phyloP scores from a whole-genome alignment of 2,329 filamentous ascomycete genomes.

The Ophiostoma australiae region DNA sequence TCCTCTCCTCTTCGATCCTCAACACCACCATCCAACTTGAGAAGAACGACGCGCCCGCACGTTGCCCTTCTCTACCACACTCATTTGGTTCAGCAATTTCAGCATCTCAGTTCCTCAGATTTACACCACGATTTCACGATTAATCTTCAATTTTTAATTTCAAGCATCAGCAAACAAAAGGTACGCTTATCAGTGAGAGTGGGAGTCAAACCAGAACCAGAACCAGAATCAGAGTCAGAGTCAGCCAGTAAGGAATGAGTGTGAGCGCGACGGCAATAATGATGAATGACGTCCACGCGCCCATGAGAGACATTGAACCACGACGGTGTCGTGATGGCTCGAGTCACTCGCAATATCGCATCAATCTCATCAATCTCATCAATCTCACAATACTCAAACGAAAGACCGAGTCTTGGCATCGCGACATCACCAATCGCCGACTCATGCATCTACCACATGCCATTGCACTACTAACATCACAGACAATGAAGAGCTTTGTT shows the following conservation, averaged over 20 bases:
- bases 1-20: slow-evolving; percentile 18
- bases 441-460: no score
- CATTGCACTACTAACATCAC: neutral
- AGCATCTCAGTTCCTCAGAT: neutral
- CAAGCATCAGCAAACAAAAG: slow-evolving; percentile 5
- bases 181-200: neutral
- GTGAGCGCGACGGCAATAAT: neutral
- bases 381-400: neutral
- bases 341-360: neutral
- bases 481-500: slow-evolving; percentile 48
- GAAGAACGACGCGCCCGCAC: slow-evolving; percentile 38
- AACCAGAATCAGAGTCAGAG: no score
- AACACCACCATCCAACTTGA: slow-evolving; percentile 44
- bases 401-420: neutral
- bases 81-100: slow-evolving; percentile 43
- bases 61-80: slow-evolving; percentile 48
- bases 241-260: neutral
- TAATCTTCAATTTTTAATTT: slow-evolving; percentile 14
- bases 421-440: neutral
- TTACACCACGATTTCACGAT: neutral
- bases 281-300: neutral
- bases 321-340: no score
- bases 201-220: no score
- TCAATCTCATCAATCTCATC: neutral
- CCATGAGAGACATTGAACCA: neutral